Base-by-base conservation (phyloP, 495 filamentous ascomycete genomes). In the Penicillium chermesinum region DNA sequence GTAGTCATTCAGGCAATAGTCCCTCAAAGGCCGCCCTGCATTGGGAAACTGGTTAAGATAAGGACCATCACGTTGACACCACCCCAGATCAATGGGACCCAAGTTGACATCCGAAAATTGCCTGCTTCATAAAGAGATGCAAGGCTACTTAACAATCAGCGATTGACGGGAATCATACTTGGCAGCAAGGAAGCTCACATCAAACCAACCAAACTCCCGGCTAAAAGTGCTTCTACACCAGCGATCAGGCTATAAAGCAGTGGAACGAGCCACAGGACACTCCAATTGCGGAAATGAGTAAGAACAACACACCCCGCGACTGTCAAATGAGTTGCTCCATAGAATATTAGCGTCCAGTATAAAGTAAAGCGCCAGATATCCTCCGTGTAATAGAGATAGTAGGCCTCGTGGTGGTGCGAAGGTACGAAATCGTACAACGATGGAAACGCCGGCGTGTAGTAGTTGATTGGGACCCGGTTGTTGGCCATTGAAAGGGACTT, bases 1-100 rank as follows among this genome's bases (percentile, higher is more conserved):
- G n/a, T n/a, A n/a, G n/a, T n/a, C n/a, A n/a, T n/a, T n/a, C n/a
- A n/a, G n/a, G n/a, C n/a, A n/a, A n/a, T n/a, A n/a, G n/a, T n/a
- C n/a, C 10, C 12, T 86, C 71, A 96, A 46, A 98, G 74, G 25
- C 89, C 93, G n/a, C 91, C 91, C 57, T 94, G 89, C 49, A 96
- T 91, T 8, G 90, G 87, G 65, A 96, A 98, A 12, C 91, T 96
- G 3, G 91, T 93, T 35, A 97, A 65, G 43, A 96, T 86, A 35
- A 98, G 64, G n/a, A 96, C 80, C 44, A 96, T 64, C 2, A 94
- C 81, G 58, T 91, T 96, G 62, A 96, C 85, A 54, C 87, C 74
- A n/a, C 84, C 86, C 93, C 93, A 98, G 41, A 94, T 77, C 58
- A 95, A 88, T 12, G 93, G 93, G 34, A 96, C 85, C 93, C 94